These are phyloP conservation scores for Rhizophlyctis rosea DNA, from an alignment of 192 early-diverging fungal species.

Conservation along the genomic window DNA sequence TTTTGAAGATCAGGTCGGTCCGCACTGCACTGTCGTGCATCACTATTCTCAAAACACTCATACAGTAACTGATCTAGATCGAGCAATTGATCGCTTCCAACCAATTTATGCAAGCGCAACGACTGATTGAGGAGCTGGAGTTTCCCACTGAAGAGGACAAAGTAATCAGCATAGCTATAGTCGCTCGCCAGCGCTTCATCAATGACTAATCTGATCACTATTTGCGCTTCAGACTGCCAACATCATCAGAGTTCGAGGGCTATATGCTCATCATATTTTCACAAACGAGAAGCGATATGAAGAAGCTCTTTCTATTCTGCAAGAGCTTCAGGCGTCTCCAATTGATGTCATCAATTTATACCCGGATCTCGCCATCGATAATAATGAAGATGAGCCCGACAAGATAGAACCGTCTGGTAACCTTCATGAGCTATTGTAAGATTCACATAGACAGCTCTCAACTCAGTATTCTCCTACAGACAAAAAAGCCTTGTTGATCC, in stretches of 20 bases:
- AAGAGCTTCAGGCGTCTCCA: conserved; percentile 53
- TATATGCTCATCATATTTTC: conserved; percentile 57
- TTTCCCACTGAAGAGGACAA: conserved; percentile 51
- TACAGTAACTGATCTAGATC: conserved; percentile 32
- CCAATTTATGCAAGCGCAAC: conserved; percentile 43
- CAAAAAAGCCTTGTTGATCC: conserved; percentile 53
- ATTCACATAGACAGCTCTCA: conserved; percentile 1
- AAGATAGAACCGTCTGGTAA: conserved; percentile 16
- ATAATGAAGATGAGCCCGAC: conserved; percentile 10
- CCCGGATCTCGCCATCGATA: conserved; percentile 40
- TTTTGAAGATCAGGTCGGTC: conserved; percentile 52
- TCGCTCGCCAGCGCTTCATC: no score
- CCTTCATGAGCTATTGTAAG: conserved; percentile 4
- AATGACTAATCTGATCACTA: no score
- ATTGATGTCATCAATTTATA: conserved; percentile 58
- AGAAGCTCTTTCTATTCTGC: conserved; percentile 46
- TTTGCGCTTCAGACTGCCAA: conserved; percentile 39
- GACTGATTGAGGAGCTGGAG: conserved; percentile 53
- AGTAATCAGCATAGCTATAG: no score
- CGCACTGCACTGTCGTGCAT: no score
- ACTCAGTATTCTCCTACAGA: conserved; percentile 36
- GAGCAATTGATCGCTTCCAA: conserved; percentile 41
- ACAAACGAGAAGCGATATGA: conserved; percentile 45
- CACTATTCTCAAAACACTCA: conserved; percentile 5
- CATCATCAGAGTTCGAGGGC: conserved; percentile 49